phyloP scores from a whole-genome alignment of 2,329 filamentous ascomycete genomes.

The Westerdykella sp. region DNA sequence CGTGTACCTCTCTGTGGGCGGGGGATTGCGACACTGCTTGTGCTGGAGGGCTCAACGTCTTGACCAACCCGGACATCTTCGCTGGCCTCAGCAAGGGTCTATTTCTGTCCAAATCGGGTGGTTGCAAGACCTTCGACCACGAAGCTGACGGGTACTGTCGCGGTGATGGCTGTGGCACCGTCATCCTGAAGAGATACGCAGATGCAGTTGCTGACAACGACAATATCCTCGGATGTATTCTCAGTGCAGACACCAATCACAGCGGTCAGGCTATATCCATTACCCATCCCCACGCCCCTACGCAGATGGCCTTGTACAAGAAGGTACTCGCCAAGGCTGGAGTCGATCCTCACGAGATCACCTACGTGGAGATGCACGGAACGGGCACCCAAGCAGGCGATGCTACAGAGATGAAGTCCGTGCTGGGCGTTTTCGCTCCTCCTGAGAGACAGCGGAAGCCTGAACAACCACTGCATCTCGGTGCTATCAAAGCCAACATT shows the following conservation, averaged over 20 bases:
- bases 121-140: slow-evolving; percentile 76
- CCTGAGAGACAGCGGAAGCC: slow-evolving; percentile 45
- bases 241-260: slow-evolving; percentile 72
- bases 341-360: slow-evolving; percentile 68
- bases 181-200: slow-evolving; percentile 72
- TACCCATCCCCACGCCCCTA: slow-evolving; percentile 72
- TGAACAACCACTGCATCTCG: slow-evolving; percentile 48
- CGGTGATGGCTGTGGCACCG: slow-evolving; percentile 66
- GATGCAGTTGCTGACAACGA: slow-evolving; percentile 74
- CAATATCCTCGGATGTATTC: slow-evolving; percentile 63
- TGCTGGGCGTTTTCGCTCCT: slow-evolving; percentile 59
- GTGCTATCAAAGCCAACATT: slow-evolving; percentile 52
- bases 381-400: slow-evolving; percentile 85
- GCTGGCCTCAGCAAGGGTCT: slow-evolving; percentile 68
- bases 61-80: slow-evolving; percentile 78
- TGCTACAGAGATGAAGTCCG: slow-evolving; percentile 72
- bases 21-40: slow-evolving; percentile 77
- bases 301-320: slow-evolving; percentile 66
- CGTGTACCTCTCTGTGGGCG: slow-evolving; percentile 66
- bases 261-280: slow-evolving; percentile 76
- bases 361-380: slow-evolving; percentile 85
- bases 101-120: slow-evolving; percentile 69
- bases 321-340: slow-evolving; percentile 66
- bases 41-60: slow-evolving; percentile 69
- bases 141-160: slow-evolving; percentile 77